These are phyloP conservation scores for Phytophthora cactorum DNA, from an alignment of 352 stramenopile species.

Conservation along the genomic window DNA sequence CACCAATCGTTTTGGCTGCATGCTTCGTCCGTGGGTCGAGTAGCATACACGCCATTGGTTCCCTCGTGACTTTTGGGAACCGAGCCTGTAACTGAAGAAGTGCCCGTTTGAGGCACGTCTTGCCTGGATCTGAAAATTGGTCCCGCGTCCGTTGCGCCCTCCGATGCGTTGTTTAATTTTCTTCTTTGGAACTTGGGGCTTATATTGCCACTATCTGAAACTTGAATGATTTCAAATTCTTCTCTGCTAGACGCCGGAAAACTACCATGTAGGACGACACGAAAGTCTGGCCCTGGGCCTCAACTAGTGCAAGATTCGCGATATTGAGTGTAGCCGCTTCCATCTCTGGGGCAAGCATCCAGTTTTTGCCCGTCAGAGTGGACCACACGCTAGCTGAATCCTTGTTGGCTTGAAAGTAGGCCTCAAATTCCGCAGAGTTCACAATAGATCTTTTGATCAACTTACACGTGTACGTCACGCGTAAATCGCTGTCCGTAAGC, in stretches of 20 bases:
- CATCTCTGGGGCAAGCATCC: neutral
- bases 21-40: neutral
- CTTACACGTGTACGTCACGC: neutral
- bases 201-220: neutral
- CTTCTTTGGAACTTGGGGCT: neutral
- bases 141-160: neutral
- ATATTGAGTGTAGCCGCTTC: constrained; percentile 10
- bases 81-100: constrained; percentile 5
- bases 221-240: constrained; percentile 5
- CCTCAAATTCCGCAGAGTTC: neutral
- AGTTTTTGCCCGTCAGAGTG: neutral
- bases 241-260: constrained; percentile 1
- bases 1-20: neutral
- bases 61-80: constrained; percentile 13
- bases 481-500: neutral
- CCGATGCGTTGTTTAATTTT: neutral
- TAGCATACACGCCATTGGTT: constrained; percentile 2
- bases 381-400: neutral
- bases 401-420: neutral
- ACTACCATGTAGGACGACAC: constrained; percentile 10
- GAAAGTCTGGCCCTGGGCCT: neutral
- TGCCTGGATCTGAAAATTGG: neutral
- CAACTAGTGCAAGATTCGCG: constrained; percentile 4
- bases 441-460: neutral
- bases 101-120: neutral